A percentile compares a stretch with the other conserved stretches of the same genome.
phyloP scores from a whole-genome alignment of 139 green algal species.

The Picochlorum sp. region DNA sequence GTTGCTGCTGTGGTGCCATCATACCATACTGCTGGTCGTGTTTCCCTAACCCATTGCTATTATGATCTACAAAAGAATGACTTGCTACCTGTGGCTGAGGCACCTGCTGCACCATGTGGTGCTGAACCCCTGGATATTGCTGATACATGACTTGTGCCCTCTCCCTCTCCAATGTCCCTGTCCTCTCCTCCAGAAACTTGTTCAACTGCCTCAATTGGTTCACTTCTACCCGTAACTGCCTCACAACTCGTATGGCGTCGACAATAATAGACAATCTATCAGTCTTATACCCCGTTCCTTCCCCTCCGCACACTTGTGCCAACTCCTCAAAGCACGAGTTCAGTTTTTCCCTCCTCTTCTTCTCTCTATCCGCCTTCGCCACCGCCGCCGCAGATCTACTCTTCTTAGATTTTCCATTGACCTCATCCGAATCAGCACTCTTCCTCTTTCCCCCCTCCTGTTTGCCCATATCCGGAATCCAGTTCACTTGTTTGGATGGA shows the following conservation, averaged over 20 bases:
- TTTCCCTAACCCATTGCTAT: no score
- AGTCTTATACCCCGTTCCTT: slow-evolving; percentile 29
- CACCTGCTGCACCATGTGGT: slow-evolving; percentile 17
- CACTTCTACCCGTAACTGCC: slow-evolving; percentile 42
- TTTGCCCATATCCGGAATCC: background rate
- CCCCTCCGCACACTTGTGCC: slow-evolving; percentile 33
- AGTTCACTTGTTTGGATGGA: background rate
- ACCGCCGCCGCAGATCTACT: slow-evolving; percentile 12
- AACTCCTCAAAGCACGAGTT: slow-evolving; percentile 51
- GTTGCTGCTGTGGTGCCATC: background rate
- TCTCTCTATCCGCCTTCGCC: slow-evolving; percentile 38
- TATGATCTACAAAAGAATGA: slow-evolving; percentile 1
- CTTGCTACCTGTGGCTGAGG: slow-evolving; percentile 5
- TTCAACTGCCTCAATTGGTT: slow-evolving; percentile 53
- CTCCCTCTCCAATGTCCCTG: slow-evolving; percentile 9
- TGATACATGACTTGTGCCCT: slow-evolving; percentile 30
- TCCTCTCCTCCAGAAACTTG: slow-evolving; percentile 47
- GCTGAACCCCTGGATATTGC: slow-evolving; percentile 3
- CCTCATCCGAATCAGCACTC: background rate
- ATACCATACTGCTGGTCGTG: no score
- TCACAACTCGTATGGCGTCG: slow-evolving; percentile 42
- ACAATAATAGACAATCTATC: slow-evolving; percentile 44
- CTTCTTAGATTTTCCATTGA: slow-evolving; percentile 10
- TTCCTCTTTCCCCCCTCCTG: background rate
- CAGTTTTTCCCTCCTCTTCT: slow-evolving; percentile 34